These are phyloP conservation scores for Hericium coralloides DNA, from an alignment of 768 basidiomycete genomes.

Conservation along the genomic window DNA sequence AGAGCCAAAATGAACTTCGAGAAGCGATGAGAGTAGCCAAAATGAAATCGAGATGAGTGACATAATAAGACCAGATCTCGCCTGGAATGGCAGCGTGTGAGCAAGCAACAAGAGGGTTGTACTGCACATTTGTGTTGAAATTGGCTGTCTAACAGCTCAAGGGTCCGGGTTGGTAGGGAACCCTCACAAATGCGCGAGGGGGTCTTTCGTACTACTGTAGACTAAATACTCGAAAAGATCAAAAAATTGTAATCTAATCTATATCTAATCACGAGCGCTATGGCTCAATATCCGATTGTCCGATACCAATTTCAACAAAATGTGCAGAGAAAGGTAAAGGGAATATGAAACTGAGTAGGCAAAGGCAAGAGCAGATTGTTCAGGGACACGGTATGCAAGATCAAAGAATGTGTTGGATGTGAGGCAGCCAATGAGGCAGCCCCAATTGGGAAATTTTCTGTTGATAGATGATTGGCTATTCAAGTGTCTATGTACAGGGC, in stretches of 20 bases:
- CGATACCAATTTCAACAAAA: background rate
- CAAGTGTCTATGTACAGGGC: too few species aligned
- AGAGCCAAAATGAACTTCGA: background rate
- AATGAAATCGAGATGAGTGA: background rate
- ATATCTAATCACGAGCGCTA: background rate
- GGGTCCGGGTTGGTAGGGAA: too few species aligned
- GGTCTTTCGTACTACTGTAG: background rate
- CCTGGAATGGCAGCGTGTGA: background rate
- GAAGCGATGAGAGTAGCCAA: background rate
- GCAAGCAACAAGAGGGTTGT: background rate
- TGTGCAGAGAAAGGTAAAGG: too few species aligned
- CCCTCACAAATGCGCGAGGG: background rate
- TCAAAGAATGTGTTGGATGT: too few species aligned
- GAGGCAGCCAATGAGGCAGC: too few species aligned
- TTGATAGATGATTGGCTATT: too few species aligned
- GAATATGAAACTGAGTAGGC: too few species aligned
- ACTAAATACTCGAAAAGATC: too few species aligned
- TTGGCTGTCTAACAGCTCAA: too few species aligned
- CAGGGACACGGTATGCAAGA: too few species aligned
- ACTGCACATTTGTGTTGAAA: background rate
- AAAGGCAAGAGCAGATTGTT: too few species aligned
- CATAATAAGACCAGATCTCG: background rate
- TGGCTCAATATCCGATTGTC: background rate
- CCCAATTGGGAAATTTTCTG: too few species aligned
- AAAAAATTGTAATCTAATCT: background rate